Percentiles rank a stretch among this genome's conserved stretches.
Conservation (phyloP, 2,329 filamentous ascomycete genomes). For the Fusarium cyanostomum region DNA sequence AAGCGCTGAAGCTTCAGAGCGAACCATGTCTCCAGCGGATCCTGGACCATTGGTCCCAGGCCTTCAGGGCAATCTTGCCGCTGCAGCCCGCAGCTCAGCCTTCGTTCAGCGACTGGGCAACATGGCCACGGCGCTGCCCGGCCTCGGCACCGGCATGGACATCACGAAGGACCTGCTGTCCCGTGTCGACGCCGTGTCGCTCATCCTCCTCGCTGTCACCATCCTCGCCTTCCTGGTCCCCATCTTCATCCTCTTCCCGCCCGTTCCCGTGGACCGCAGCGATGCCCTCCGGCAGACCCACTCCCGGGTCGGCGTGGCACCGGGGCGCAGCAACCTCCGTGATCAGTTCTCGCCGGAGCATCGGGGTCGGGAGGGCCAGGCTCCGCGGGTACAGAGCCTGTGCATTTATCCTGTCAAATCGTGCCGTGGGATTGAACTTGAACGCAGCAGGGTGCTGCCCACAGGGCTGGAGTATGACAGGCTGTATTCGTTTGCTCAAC, state of each 20-base stretch:
- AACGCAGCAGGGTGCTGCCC: constrained; percentile 68
- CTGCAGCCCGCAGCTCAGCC: constrained; percentile 25
- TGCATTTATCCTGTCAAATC: constrained; percentile 87
- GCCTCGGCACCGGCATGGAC: constrained; percentile 23
- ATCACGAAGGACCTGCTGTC: constrained; percentile 32
- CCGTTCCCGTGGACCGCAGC: constrained; percentile 60
- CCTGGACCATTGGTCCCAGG: constrained; percentile 13
- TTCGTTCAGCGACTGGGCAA: constrained; percentile 29
- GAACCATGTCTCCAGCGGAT: constrained; percentile 27
- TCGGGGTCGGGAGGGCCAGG: constrained; percentile 32
- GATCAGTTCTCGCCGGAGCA: constrained; percentile 38
- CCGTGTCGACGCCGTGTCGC: constrained; percentile 44
- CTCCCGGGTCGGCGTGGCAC: constrained; percentile 55
- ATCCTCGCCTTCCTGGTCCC: constrained; percentile 62
- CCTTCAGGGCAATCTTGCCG: constrained; percentile 29
- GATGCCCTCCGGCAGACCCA: constrained; percentile 67
- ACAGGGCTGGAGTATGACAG: constrained; percentile 82
- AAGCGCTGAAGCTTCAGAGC: not conserved
- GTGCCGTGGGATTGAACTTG: constrained; percentile 79
- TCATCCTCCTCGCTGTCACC: constrained; percentile 56
- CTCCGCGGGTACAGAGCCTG: constrained; percentile 65
- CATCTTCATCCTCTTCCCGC: constrained; percentile 64
- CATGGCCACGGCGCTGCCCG: constrained; percentile 35
- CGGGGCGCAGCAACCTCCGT: constrained; percentile 51
- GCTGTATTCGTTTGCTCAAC: constrained; percentile 83